These are phyloP conservation scores for Aspergillus aculeatinus DNA, from an alignment of 2,329 filamentous ascomycete species.

Conservation along the genomic window DNA sequence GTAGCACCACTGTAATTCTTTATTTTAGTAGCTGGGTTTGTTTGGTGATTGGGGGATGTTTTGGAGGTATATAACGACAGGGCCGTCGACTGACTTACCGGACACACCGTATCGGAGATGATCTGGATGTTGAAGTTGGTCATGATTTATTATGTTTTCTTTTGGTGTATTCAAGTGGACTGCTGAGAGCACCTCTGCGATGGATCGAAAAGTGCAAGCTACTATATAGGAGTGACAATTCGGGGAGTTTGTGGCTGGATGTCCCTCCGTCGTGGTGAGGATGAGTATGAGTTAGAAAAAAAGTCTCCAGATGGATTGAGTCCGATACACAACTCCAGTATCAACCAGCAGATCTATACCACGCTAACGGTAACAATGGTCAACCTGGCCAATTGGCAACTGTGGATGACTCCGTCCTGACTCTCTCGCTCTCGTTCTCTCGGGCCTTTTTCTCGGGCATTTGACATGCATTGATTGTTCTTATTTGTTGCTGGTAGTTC, in stretches of 20 bases:
- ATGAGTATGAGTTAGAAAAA: no score
- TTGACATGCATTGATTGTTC: not conserved
- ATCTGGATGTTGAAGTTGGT: constrained; percentile 73
- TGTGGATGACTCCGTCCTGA: no score
- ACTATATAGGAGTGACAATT: not conserved
- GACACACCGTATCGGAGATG: constrained; percentile 79
- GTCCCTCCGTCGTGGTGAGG: not conserved
- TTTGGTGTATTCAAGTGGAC: no score
- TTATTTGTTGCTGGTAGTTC: no score
- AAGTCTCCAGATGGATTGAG: no score
- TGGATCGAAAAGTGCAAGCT: not conserved
- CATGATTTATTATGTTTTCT: constrained; percentile 49
- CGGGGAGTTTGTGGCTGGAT: no score
- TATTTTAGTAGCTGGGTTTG: constrained; percentile 3
- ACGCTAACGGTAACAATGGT: no score
- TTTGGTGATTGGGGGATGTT: no score
- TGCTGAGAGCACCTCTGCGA: not conserved
- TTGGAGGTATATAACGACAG: not conserved
- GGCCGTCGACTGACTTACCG: constrained; percentile 39
- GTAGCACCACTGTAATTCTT: constrained; percentile 60
- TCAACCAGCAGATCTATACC: no score
- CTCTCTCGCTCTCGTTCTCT: not conserved
- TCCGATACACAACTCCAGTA: no score
- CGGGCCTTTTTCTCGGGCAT: not conserved
- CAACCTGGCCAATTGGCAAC: no score